phyloP scores from a whole-genome alignment of 495 filamentous ascomycete genomes.

The Neurospora sp. region DNA sequence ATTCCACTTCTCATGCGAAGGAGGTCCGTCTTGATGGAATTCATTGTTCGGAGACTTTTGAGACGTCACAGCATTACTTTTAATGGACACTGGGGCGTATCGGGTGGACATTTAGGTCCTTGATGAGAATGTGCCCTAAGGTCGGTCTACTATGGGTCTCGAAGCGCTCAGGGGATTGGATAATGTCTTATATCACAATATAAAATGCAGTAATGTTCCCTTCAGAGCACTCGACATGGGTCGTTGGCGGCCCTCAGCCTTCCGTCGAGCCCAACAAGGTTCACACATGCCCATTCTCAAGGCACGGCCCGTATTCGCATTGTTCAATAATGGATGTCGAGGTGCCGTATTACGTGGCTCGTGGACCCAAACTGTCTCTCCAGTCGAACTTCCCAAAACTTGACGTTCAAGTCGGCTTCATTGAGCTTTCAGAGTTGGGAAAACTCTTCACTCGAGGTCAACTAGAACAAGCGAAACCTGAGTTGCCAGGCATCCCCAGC shows the following conservation, averaged over 20 bases:
- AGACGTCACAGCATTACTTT: neutral
- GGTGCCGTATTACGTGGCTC: neutral
- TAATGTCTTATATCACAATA: neutral
- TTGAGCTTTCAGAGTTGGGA: neutral
- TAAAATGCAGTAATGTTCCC: neutral
- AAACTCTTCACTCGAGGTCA: neutral
- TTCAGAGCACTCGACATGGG: neutral
- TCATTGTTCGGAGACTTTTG: neutral
- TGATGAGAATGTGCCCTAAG: neutral
- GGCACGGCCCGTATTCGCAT: neutral
- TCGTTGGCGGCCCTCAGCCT: neutral
- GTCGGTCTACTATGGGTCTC: neutral
- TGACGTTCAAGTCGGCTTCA: neutral
- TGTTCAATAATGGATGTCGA: neutral
- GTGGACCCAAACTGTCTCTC: neutral
- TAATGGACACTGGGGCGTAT: neutral
- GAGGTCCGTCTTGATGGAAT: neutral
- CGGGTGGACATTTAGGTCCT: neutral
- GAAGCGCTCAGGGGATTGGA: neutral
- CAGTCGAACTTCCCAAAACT: neutral
- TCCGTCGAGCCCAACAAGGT: neutral
- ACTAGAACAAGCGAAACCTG: neutral
- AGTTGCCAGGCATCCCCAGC: neutral
- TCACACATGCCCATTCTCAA: neutral
- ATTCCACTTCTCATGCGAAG: neutral